phyloP scores from a whole-genome alignment of 2,329 filamentous ascomycete genomes.

The Colletotrichum musicola region DNA sequence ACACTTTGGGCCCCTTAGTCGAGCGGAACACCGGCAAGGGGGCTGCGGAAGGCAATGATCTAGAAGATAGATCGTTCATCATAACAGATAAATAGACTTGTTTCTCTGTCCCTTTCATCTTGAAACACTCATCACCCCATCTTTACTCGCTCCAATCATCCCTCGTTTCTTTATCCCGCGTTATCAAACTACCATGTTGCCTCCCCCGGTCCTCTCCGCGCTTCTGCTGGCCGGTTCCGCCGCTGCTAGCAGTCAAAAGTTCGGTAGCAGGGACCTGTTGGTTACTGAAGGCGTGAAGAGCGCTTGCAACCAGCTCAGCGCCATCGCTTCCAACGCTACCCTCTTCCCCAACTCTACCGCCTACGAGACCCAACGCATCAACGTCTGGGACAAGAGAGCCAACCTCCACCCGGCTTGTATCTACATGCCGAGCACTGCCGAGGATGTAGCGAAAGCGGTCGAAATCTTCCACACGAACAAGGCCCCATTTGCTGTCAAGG shows the following conservation, averaged over 20 bases:
- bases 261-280: background rate
- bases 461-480: slow-evolving; percentile 30
- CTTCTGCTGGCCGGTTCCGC: slow-evolving; percentile 4
- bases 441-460: slow-evolving; percentile 16
- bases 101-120: background rate
- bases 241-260: slow-evolving; percentile 2
- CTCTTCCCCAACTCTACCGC: slow-evolving; percentile 21
- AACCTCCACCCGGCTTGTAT: slow-evolving; percentile 20
- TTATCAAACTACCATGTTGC: background rate
- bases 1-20: background rate
- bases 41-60: background rate
- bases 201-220: slow-evolving; percentile 48
- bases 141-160: background rate
- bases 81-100: background rate
- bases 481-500: slow-evolving; percentile 44
- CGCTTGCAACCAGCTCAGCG: slow-evolving; percentile 22
- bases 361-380: slow-evolving; percentile 27
- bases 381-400: slow-evolving; percentile 28
- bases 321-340: slow-evolving; percentile 6
- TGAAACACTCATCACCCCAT: background rate
- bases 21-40: background rate
- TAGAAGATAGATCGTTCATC: background rate
- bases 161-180: background rate
- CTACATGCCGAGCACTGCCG: slow-evolving; percentile 15
- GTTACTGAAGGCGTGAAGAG: slow-evolving; percentile 13